Base-by-base conservation (phyloP, 352 stramenopile genomes). In the Phytophthora foliorum region DNA sequence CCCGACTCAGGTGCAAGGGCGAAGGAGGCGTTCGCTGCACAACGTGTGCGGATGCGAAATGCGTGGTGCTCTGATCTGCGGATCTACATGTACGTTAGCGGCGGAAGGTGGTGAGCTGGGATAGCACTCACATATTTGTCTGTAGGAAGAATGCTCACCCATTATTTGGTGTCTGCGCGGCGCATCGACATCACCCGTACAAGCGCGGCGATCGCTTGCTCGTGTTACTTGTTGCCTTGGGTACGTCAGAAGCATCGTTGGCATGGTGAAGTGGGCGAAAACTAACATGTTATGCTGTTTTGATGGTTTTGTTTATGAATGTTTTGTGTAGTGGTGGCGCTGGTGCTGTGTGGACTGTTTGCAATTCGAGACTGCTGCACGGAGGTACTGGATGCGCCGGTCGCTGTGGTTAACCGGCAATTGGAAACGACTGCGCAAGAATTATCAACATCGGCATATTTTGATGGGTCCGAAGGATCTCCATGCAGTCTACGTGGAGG, bases 131-230 rank as follows among this genome's bases (percentile, higher is more conserved):
- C n/a, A 61, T 25, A 31, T 70, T 38, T 60, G n/a, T 57, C 6
- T 54, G 27, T 52, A 87, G 79, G 78, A 88, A 89, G 69, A 89
- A 91, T 34, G 51, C 63, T 3, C 80, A 91, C 44, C 80, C 80
- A 50, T 67, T 82, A 34, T 73, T 91, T 39, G 76, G 67, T 0
- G 68, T 81, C 19, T 78, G 64, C 29, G 54, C 52, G 17, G 76
- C 80, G 4, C 78, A 91, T 56, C 69, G 56, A n/a, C 77, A 81
- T 66, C 82, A 89, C 46, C 80, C 82, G 55, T 89, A 80, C 69
- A 85, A 82, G 44, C 71, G 73, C 4, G 57, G 69, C 6, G 82
- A 89, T 32, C 82, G 82, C 22, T 49, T 74, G 21, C 63, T 91
- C 48, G 80, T 89, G 54, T 67, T 91, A 7, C 29, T 85, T 16